These are phyloP conservation scores for Fusarium sp. DNA, from an alignment of 2,329 filamentous ascomycete species.

Conservation along the genomic window DNA sequence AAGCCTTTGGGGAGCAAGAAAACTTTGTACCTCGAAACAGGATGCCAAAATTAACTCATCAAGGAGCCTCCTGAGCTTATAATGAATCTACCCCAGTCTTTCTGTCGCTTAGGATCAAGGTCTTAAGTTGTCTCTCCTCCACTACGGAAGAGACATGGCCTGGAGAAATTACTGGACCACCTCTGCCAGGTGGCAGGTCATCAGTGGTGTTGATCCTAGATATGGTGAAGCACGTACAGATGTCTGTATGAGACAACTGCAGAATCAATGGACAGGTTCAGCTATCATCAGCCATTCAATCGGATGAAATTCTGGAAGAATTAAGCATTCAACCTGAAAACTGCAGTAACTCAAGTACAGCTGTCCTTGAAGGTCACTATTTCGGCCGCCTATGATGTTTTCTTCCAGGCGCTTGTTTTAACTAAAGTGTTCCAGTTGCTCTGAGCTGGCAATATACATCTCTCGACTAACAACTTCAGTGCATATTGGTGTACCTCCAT, in stretches of 20 bases:
- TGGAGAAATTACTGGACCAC: slow-evolving; percentile 37
- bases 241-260: background rate
- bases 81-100: background rate
- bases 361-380: slow-evolving; percentile 12
- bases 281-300: slow-evolving; percentile 12
- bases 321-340: slow-evolving; percentile 9
- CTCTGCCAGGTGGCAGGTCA: slow-evolving; percentile 41
- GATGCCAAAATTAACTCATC: background rate
- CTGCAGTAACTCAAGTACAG: slow-evolving; percentile 12
- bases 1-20: background rate
- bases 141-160: slow-evolving; percentile 3
- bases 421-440: slow-evolving; percentile 7
- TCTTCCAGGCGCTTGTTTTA: slow-evolving; percentile 40
- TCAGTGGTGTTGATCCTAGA: slow-evolving; percentile 29
- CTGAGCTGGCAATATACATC: slow-evolving; percentile 27
- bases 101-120: background rate
- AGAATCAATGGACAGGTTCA: background rate
- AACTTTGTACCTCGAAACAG: background rate
- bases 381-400: slow-evolving; percentile 26
- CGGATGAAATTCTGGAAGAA: background rate
- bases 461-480: background rate
- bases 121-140: background rate
- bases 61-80: background rate
- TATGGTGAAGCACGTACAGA: slow-evolving; percentile 10
- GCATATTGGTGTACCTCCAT: slow-evolving; percentile 9